A percentile compares a stretch with the other conserved stretches of the same genome.
Evolutionary conservation across 2,329 filamentous ascomycete genomes (phyloP).

Genomic region (Gyromitra esculenta): DNA sequence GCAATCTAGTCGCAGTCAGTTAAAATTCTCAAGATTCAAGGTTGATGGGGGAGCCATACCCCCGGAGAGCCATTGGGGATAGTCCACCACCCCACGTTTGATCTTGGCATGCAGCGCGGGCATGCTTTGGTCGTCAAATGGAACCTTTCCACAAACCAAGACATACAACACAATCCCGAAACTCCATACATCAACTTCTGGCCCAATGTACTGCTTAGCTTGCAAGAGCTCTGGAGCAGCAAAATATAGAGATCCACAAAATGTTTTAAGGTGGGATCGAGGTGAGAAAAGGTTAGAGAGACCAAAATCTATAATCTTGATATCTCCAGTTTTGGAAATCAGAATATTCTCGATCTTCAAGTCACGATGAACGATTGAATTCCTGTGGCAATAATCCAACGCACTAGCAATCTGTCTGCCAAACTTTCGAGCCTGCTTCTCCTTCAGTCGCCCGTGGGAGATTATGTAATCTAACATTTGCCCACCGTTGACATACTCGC

Average conservation of each 20-base stretch:
- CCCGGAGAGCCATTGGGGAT: slow-evolving; percentile 88
- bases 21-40: slow-evolving; percentile 29
- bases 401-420: slow-evolving; percentile 96
- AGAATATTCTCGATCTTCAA: slow-evolving; percentile 99
- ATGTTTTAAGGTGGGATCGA: slow-evolving; percentile 86
- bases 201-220: slow-evolving; percentile 91
- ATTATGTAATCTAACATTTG: slow-evolving; percentile 99
- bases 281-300: slow-evolving; percentile 96
- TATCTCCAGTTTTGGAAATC: slow-evolving; percentile 98
- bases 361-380: slow-evolving; percentile 97
- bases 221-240: slow-evolving; percentile 94
- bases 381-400: slow-evolving; percentile 95
- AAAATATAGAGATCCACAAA: slow-evolving; percentile 97
- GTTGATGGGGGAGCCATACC: slow-evolving; percentile 66
- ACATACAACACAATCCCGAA: slow-evolving; percentile 98
- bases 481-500: slow-evolving; percentile 97
- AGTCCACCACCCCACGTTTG: slow-evolving; percentile 95
- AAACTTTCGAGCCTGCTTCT: slow-evolving; percentile 98
- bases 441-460: slow-evolving; percentile 94
- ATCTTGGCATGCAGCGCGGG: slow-evolving; percentile 98
- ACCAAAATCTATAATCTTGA: slow-evolving; percentile 99
- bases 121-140: slow-evolving; percentile 99
- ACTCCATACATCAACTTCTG: slow-evolving; percentile 98
- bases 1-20: slow-evolving; percentile 72
- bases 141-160: slow-evolving; percentile 95